Conservation (phyloP, 306 rosid genomes). For the Arachis hypogaea region DNA sequence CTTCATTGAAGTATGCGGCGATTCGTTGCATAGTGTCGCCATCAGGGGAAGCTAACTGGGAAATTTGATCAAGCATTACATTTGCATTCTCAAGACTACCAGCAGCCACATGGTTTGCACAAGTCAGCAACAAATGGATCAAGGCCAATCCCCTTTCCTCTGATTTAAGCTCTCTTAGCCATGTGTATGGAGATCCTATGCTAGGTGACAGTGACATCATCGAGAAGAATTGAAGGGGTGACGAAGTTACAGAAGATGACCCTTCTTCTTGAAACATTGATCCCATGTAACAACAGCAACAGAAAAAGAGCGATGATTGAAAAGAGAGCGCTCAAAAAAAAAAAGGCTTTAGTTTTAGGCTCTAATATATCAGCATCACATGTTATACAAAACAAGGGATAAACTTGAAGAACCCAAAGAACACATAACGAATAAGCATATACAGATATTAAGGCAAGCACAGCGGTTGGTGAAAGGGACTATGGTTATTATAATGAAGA, state of each 20-base stretch:
- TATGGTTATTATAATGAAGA: slow-evolving; percentile 20
- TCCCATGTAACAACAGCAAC: slow-evolving; percentile 45
- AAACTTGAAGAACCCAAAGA: slow-evolving; percentile 9
- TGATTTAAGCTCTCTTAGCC: slow-evolving; percentile 77
- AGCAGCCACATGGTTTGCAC: slow-evolving; percentile 83
- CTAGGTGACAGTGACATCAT: slow-evolving; percentile 77
- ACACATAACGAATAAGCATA: slow-evolving; percentile 1
- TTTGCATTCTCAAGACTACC: slow-evolving; percentile 85
- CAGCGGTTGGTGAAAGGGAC: slow-evolving; percentile 11
- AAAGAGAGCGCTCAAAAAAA: neutral
- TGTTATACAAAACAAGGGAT: slow-evolving; percentile 1
- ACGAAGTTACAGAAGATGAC: slow-evolving; percentile 81
- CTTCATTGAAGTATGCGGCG: slow-evolving; percentile 80
- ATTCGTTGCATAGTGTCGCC: slow-evolving; percentile 93
- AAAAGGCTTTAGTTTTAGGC: neutral
- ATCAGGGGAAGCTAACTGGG: slow-evolving; percentile 72
- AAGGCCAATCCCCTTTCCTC: slow-evolving; percentile 83
- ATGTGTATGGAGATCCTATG: slow-evolving; percentile 78
- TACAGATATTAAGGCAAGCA: slow-evolving; percentile 10
- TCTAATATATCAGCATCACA: slow-evolving; percentile 20
- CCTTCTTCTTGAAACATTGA: slow-evolving; percentile 87
- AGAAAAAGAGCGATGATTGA: slow-evolving; percentile 27
- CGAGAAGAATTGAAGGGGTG: slow-evolving; percentile 76
- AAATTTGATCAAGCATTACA: slow-evolving; percentile 73
- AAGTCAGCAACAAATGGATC: slow-evolving; percentile 80